Conservation (phyloP, 78 protist species). For the Dictyostelium firmibasis region DNA sequence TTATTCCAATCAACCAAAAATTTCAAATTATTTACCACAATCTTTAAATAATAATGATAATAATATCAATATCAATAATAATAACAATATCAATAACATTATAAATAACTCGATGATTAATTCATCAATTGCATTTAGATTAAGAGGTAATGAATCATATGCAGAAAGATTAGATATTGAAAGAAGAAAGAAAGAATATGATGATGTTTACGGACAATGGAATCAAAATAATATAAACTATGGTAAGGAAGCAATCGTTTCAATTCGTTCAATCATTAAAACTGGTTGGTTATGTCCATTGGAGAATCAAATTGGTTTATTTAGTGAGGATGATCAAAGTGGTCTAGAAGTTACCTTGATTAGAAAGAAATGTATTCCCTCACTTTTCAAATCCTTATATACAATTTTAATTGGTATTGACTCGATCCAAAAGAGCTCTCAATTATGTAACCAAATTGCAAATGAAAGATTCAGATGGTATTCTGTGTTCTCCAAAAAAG, state of each 20-base stretch:
- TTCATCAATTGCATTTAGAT: neutral
- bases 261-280: neutral
- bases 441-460: slow-evolving; percentile 7
- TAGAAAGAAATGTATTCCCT: slow-evolving; percentile 39
- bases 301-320: slow-evolving; percentile 18
- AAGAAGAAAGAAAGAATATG: slow-evolving; percentile 34
- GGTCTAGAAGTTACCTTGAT: neutral
- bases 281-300: slow-evolving; percentile 65
- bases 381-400: slow-evolving; percentile 17
- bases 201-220: slow-evolving; percentile 46
- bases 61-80: neutral
- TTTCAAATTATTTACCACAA: slow-evolving; percentile 3
- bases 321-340: slow-evolving; percentile 9
- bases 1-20: slow-evolving; percentile 47
- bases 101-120: neutral
- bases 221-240: slow-evolving; percentile 29
- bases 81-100: neutral
- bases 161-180: slow-evolving; percentile 46
- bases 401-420: slow-evolving; percentile 1
- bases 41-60: neutral
- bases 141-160: slow-evolving; percentile 33
- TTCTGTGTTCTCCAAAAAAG: slow-evolving; percentile 9
- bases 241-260: slow-evolving; percentile 29
- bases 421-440: slow-evolving; percentile 5
- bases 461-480: slow-evolving; percentile 67